These are phyloP conservation scores for Mycena rosella DNA, from an alignment of 768 basidiomycete species.

Conservation along the genomic window DNA sequence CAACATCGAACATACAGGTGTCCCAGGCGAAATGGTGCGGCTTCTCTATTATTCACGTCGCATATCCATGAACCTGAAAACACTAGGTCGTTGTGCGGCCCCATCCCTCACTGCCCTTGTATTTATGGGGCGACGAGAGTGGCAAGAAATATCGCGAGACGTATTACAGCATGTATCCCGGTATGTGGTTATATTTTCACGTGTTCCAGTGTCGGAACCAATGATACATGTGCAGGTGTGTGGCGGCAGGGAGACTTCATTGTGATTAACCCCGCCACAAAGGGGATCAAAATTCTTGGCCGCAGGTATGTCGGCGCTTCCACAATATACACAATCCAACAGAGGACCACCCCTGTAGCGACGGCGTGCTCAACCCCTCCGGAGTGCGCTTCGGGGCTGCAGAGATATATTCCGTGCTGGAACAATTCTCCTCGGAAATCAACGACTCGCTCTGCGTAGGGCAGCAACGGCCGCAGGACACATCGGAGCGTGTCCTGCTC, in stretches of 20 bases:
- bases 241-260: conserved; percentile 83
- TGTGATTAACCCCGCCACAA: conserved; percentile 70
- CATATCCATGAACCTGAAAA: not conserved
- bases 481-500: conserved; percentile 80
- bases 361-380: conserved; percentile 77
- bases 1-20: conserved; percentile 58
- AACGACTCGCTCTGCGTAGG: conserved; percentile 84
- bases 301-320: conserved; percentile 53
- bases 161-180: conserved; percentile 75
- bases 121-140: conserved; percentile 75
- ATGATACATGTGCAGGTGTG: conserved; percentile 54
- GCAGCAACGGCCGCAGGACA: conserved; percentile 69
- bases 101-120: conserved; percentile 76
- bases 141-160: conserved; percentile 71
- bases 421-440: conserved; percentile 65
- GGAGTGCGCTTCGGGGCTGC: conserved; percentile 87
- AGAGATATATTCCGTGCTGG: conserved; percentile 83
- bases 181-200: conserved; percentile 42
- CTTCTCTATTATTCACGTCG: no score
- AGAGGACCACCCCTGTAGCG: no score
- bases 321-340: not conserved
- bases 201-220: not conserved
- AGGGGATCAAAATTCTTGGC: conserved; percentile 72
- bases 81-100: conserved; percentile 70
- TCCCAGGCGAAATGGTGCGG: conserved; percentile 29